Evolutionary conservation across 2,329 filamentous ascomycete species (phyloP).

Genomic region (Pseudogymnoascus pannorum): DNA sequence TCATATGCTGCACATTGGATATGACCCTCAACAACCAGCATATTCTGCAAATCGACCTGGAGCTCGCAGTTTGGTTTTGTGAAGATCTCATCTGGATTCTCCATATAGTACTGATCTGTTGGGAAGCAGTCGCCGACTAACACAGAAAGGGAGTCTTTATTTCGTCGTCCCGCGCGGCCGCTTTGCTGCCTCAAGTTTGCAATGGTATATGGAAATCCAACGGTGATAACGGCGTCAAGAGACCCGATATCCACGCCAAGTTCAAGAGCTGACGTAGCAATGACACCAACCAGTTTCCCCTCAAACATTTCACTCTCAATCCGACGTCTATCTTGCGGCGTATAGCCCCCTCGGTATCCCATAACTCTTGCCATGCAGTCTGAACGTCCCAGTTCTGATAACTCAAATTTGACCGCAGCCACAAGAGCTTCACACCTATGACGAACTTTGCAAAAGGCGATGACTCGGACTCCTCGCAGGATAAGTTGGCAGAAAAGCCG

Average conservation of each 20-base stretch:
- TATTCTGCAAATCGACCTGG: constrained; percentile 85
- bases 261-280: constrained; percentile 89
- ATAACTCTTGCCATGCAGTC: constrained; percentile 78
- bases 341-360: constrained; percentile 94
- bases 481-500: constrained; percentile 86
- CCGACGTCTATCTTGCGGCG: constrained; percentile 74
- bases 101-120: constrained; percentile 95
- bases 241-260: constrained; percentile 92
- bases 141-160: constrained; percentile 87
- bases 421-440: constrained; percentile 84
- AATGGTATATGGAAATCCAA: constrained; percentile 93
- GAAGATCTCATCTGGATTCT: constrained; percentile 89
- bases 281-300: constrained; percentile 83
- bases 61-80: constrained; percentile 83
- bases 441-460: constrained; percentile 84
- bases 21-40: constrained; percentile 87
- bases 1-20: constrained; percentile 93
- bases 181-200: constrained; percentile 92
- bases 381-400: constrained; percentile 62
- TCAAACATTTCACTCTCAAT: constrained; percentile 98
- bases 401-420: constrained; percentile 69
- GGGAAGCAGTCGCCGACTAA: constrained; percentile 84
- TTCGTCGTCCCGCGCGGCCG: constrained; percentile 81
- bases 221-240: constrained; percentile 85
- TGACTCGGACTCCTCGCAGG: constrained; percentile 79